Evolutionary conservation across 805 yeast genomes (phyloP).

Genomic region (Millerozyma acaciae): DNA sequence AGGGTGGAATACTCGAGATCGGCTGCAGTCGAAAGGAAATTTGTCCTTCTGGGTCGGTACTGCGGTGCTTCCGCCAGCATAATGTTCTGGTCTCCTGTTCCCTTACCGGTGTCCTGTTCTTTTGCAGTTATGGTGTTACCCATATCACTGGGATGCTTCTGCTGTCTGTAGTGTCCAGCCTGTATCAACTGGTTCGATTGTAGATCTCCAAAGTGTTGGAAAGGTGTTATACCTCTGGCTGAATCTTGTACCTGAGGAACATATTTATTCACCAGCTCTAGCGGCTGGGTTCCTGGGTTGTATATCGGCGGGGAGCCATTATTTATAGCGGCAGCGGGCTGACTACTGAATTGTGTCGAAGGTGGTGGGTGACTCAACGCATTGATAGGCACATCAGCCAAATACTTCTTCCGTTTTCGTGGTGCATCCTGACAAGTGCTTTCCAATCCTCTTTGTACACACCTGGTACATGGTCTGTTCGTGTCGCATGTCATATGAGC

Average conservation of each 20-base stretch:
- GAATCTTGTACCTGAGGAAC: too few relatives aligned
- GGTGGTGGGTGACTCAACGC: too few relatives aligned
- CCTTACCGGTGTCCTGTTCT: background rate
- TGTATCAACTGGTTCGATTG: background rate
- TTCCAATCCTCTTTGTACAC: constrained; percentile 64
- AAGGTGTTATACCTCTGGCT: too few relatives aligned
- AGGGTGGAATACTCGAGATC: constrained; percentile 68
- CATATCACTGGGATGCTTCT: too few relatives aligned
- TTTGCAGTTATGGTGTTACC: constrained; percentile 1
- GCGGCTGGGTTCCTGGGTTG: too few relatives aligned
- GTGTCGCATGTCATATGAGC: constrained; percentile 92
- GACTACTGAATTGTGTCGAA: too few relatives aligned
- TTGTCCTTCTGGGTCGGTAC: constrained; percentile 25
- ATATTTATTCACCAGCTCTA: too few relatives aligned
- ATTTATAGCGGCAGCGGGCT: too few relatives aligned
- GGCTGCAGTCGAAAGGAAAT: constrained; percentile 67
- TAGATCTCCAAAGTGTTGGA: background rate
- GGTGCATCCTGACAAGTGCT: constrained; percentile 85
- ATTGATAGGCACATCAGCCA: constrained; percentile 53
- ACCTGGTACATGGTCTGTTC: constrained; percentile 76
- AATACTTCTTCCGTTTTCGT: constrained; percentile 77
- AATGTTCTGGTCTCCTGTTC: background rate
- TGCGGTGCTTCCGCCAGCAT: constrained; percentile 6
- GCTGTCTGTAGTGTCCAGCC: too few relatives aligned
- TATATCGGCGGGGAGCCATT: too few relatives aligned